Base-by-base conservation (phyloP, 805 yeast species). In the Hagleromyces aurorensis region DNA sequence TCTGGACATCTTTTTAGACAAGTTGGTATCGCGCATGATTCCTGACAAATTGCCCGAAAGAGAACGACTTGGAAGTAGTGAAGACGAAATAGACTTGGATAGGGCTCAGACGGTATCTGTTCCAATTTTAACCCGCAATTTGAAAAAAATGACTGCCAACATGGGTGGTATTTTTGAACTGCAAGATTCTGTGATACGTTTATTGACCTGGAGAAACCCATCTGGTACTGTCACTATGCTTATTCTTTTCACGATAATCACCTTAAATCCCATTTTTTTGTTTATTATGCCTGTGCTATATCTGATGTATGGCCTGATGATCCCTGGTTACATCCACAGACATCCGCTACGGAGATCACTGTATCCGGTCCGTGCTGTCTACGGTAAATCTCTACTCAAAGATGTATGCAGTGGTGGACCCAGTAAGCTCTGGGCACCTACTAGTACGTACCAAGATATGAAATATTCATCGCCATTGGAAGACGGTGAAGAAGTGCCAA, bases 151-250 rank as follows among this genome's bases (percentile, higher is more conserved):
- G 41, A 73, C 78, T 29, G 45, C 56, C 8, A 68, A 72, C 32
- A 63, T 77, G 64, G 72, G 77, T 16, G 57, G 62, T 0, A 45
- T 80, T 7, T 78, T 81, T 42, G 67, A 61, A 23, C 33, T 75
- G 2, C 89, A 81, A 43, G 78, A 77, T 41, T 72, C 75, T 2
- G 23, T 78, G 1, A 62, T 76, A 5, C 70, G 73, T 28, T 48
- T 81, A 1, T 35, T 83, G 14, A 70, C 82, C 4, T 87, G 96
- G 96, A 71, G 75, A 36, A 63, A 67, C 16, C 87, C 93, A 0
- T 63, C 81, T 0, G 68, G 73, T 37, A 86, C 96, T 0, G 40
- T 86, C 4, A 62, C 78, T 1, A 50, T 62, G 13, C 55, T 84
- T 31, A 59, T 78, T 4, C 38, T 74, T 1, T 76, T 79, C 40